phyloP scores from a whole-genome alignment of 129 eudicot genomes.

The Saposhnikovia divaricata region DNA sequence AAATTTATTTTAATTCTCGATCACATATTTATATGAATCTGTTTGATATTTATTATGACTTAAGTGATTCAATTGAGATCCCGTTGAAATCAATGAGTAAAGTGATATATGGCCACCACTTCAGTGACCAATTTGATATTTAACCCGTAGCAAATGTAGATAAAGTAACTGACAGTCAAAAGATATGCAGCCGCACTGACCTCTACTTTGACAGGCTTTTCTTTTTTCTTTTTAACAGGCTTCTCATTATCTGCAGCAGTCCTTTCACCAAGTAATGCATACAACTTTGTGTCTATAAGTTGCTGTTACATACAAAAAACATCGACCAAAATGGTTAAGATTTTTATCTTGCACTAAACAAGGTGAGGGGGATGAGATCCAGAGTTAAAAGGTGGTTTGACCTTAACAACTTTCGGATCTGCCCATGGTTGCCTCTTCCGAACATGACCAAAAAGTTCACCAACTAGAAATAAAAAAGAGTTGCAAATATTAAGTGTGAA shows the following conservation, averaged over 20 bases:
- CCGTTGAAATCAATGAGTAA: no score
- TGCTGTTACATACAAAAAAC: conserved; percentile 35
- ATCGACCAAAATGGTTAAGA: not conserved
- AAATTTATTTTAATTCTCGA: no score
- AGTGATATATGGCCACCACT: no score
- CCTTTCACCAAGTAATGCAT: conserved; percentile 74
- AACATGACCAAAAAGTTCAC: conserved; percentile 79
- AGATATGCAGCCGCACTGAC: conserved; percentile 16
- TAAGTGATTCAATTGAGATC: no score
- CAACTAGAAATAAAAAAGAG: conserved; percentile 31
- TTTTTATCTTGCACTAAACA: not conserved
- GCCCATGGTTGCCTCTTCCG: conserved; percentile 99
- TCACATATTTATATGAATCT: no score
- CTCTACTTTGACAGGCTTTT: conserved; percentile 80
- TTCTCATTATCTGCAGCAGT: conserved; percentile 94
- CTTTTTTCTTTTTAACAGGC: conserved; percentile 94
- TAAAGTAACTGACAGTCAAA: not conserved
- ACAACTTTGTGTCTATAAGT: conserved; percentile 60
- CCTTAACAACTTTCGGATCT: conserved; percentile 91
- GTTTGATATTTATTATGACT: no score
- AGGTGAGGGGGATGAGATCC: not conserved
- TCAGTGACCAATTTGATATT: no score
- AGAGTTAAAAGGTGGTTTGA: conserved; percentile 5
- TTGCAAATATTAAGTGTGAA: not conserved
- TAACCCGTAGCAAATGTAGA: no score